Evolutionary conservation across 2,329 filamentous ascomycete genomes (phyloP).

Genomic region (Aspergillus tubingensis): DNA sequence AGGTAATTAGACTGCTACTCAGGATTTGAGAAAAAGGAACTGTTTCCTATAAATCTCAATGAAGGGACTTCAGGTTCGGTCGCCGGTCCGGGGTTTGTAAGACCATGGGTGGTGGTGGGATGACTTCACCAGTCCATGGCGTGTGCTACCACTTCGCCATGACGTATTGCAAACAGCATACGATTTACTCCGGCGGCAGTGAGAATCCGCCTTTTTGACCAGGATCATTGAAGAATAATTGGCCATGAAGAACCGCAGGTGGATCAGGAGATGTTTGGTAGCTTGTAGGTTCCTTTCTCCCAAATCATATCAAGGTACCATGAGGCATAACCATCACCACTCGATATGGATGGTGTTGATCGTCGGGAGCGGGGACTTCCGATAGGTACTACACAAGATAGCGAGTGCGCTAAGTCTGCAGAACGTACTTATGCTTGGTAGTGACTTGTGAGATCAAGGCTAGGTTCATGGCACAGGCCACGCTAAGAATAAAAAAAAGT

Average conservation of each 20-base stretch:
- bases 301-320: neutral
- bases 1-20: neutral
- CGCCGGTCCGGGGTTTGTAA: neutral
- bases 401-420: neutral
- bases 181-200: neutral
- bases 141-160: slow-evolving; percentile 7
- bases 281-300: neutral
- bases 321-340: neutral
- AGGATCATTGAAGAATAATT: neutral
- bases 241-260: neutral
- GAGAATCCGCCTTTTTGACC: neutral
- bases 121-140: slow-evolving; percentile 16
- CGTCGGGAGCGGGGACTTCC: neutral
- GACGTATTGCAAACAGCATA: slow-evolving; percentile 14
- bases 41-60: neutral
- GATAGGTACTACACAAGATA: neutral
- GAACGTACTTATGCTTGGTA: neutral
- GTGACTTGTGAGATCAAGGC: neutral
- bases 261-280: neutral
- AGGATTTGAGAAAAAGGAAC: neutral
- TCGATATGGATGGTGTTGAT: neutral
- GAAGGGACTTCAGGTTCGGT: neutral
- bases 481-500: too few relatives aligned
- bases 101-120: slow-evolving; percentile 5
- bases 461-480: too few relatives aligned